These are phyloP conservation scores for Ramaria sp. DNA, from an alignment of 768 basidiomycete genomes.

Conservation along the genomic window DNA sequence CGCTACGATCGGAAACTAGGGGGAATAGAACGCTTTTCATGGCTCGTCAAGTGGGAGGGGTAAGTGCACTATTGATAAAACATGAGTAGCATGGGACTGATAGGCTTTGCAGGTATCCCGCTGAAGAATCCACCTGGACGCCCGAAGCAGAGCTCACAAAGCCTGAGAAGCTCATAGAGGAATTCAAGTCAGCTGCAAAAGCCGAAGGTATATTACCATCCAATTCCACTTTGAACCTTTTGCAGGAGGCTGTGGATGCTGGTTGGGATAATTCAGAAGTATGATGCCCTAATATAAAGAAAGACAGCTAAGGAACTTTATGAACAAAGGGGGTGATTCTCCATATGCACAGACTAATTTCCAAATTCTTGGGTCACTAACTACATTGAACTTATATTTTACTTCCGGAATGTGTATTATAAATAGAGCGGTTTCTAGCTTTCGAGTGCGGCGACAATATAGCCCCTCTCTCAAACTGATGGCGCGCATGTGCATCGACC, in stretches of 20 bases:
- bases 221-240: not conserved
- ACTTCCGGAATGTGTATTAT: too few species aligned
- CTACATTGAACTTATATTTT: too few species aligned
- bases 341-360: too few species aligned
- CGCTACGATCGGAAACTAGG: not conserved
- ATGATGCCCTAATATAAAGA: too few species aligned
- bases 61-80: not conserved
- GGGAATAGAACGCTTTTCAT: not conserved
- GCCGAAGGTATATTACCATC: not conserved
- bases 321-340: too few species aligned
- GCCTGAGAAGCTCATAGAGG: not conserved
- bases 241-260: not conserved
- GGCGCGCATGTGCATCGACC: too few species aligned
- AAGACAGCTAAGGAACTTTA: too few species aligned
- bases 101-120: not conserved
- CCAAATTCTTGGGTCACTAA: too few species aligned
- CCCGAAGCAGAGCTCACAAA: not conserved
- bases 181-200: not conserved
- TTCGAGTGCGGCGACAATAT: too few species aligned
- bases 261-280: not conserved
- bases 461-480: too few species aligned
- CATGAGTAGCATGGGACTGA: too few species aligned
- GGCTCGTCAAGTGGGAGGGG: constrained; percentile 8
- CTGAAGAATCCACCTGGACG: not conserved
- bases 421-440: too few species aligned